These are phyloP conservation scores for Picochlorum sp. DNA, from an alignment of 139 green algal genomes.

Conservation along the genomic window DNA sequence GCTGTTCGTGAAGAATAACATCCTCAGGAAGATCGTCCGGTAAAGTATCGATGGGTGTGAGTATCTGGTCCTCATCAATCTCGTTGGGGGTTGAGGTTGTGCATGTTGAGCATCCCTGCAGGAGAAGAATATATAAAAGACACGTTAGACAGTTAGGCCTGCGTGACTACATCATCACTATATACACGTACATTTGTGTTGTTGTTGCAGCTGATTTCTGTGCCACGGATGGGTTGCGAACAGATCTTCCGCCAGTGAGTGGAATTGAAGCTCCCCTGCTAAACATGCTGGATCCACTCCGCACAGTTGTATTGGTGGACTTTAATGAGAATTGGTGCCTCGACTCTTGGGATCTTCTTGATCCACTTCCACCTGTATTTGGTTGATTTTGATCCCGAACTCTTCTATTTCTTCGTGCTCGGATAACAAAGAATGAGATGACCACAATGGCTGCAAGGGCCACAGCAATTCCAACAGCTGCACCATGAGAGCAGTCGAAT, in stretches of 20 bases:
- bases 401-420: neutral
- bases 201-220: too few species aligned
- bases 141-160: neutral
- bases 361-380: too few species aligned
- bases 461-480: neutral
- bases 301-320: too few species aligned
- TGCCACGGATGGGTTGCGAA: too few species aligned
- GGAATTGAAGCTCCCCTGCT: neutral
- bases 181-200: too few species aligned
- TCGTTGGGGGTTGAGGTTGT: neutral
- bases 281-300: neutral
- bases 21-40: conserved; percentile 39
- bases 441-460: neutral
- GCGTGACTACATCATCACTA: too few species aligned
- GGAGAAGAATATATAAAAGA: neutral
- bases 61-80: neutral
- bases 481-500: neutral
- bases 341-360: too few species aligned
- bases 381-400: neutral
- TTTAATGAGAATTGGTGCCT: too few species aligned
- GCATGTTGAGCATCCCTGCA: conserved; percentile 1
- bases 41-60: neutral
- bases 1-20: conserved; percentile 42
- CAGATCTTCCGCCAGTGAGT: too few species aligned
- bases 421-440: neutral